Conservation (phyloP, 331 rosid species). For the Ulmus americana region DNA sequence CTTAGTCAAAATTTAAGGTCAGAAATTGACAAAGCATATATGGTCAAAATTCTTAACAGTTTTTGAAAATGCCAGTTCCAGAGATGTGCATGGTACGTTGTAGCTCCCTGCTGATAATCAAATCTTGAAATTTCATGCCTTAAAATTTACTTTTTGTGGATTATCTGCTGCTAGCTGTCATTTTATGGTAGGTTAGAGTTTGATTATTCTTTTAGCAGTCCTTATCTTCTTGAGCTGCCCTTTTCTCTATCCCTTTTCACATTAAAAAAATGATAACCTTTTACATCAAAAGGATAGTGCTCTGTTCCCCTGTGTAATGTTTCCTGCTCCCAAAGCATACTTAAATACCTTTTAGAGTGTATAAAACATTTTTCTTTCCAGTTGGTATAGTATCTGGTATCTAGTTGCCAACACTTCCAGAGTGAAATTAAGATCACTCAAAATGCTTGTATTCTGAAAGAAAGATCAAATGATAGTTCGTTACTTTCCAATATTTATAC, state of each 20-base stretch:
- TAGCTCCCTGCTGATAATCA: too few relatives aligned
- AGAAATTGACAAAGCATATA: too few relatives aligned
- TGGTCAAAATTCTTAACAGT: too few relatives aligned
- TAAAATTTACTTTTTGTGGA: neutral
- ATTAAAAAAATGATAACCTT: too few relatives aligned
- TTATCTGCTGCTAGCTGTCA: neutral
- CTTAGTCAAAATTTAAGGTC: too few relatives aligned
- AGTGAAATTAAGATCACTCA: neutral
- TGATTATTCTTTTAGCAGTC: neutral
- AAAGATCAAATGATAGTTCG: neutral
- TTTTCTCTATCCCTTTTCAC: too few relatives aligned
- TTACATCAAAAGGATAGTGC: neutral
- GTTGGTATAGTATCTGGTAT: neutral
- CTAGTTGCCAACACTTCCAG: neutral
- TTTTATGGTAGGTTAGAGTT: neutral
- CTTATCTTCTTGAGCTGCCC: neutral
- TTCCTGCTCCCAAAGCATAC: neutral
- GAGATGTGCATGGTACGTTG: too few relatives aligned
- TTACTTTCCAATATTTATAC: slow-evolving; percentile 9
- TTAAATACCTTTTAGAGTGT: neutral
- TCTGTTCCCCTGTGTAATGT: neutral
- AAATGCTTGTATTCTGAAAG: neutral
- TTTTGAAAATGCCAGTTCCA: too few relatives aligned
- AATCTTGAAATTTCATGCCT: too few relatives aligned
- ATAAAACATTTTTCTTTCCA: too few relatives aligned